phyloP scores from a whole-genome alignment of 2,329 filamentous ascomycete species.

The Hymenoscyphus salicellus region DNA sequence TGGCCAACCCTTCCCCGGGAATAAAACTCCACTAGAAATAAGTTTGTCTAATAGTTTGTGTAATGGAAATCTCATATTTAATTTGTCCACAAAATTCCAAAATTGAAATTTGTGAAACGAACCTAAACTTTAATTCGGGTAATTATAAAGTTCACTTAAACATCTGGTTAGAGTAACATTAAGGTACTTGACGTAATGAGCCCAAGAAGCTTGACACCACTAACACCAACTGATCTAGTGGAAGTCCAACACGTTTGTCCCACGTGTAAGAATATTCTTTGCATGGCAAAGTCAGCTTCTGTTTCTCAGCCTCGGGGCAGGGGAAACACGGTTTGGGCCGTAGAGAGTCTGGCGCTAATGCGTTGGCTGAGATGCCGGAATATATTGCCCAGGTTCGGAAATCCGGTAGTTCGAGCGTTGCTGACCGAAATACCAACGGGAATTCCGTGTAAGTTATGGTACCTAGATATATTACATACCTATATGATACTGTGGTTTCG shows the following conservation, averaged over 20 bases:
- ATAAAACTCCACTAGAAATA: constrained; percentile 1
- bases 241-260: background rate
- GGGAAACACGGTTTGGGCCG: background rate
- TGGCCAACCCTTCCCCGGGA: background rate
- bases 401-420: background rate
- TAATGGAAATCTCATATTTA: background rate
- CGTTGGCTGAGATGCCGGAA: background rate
- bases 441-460: background rate
- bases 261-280: background rate
- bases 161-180: too few species aligned
- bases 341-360: background rate
- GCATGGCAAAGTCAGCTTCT: background rate
- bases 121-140: background rate
- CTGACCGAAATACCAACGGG: background rate
- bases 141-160: background rate
- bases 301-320: background rate
- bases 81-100: background rate
- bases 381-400: background rate
- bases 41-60: background rate
- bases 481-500: background rate
- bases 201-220: background rate
- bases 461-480: background rate
- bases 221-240: background rate
- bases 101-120: background rate
- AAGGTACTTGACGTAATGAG: background rate